These are phyloP conservation scores for Diaporthe ilicicola DNA, from an alignment of 2,329 filamentous ascomycete genomes.

Conservation along the genomic window DNA sequence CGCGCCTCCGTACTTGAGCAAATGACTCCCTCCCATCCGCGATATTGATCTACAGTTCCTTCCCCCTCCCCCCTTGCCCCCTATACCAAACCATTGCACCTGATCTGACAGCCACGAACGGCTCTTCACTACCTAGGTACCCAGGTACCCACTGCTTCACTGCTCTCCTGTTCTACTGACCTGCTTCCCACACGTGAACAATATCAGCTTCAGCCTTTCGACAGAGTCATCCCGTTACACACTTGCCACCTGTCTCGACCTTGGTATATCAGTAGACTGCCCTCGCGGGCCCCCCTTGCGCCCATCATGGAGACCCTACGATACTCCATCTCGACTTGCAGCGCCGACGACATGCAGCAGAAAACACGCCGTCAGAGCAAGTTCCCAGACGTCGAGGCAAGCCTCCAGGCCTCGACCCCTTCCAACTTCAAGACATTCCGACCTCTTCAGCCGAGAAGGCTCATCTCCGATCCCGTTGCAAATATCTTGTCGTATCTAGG, in stretches of 20 bases:
- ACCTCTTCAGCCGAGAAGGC: neutral
- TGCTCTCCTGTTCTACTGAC: neutral
- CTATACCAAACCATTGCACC: neutral
- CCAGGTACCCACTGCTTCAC: neutral
- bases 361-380: constrained; percentile 19
- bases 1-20: neutral
- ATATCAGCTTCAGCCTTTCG: constrained; percentile 2
- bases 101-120: neutral
- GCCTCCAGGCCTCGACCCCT: neutral
- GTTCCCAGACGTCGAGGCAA: constrained; percentile 24
- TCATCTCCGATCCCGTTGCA: constrained; percentile 35
- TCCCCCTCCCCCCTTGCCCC: neutral
- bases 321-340: neutral
- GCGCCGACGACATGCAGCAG: constrained; percentile 22
- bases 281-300: neutral
- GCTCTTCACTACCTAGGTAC: neutral
- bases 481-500: constrained; percentile 60
- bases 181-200: constrained; percentile 2
- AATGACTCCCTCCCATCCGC: neutral
- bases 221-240: neutral
- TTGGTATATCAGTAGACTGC: constrained; percentile 10
- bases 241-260: constrained; percentile 5
- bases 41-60: neutral
- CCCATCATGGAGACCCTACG: constrained; percentile 8
- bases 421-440: constrained; percentile 1